Conservation (phyloP, 2,329 filamentous ascomycete genomes). For the Colletotrichum godetiae region DNA sequence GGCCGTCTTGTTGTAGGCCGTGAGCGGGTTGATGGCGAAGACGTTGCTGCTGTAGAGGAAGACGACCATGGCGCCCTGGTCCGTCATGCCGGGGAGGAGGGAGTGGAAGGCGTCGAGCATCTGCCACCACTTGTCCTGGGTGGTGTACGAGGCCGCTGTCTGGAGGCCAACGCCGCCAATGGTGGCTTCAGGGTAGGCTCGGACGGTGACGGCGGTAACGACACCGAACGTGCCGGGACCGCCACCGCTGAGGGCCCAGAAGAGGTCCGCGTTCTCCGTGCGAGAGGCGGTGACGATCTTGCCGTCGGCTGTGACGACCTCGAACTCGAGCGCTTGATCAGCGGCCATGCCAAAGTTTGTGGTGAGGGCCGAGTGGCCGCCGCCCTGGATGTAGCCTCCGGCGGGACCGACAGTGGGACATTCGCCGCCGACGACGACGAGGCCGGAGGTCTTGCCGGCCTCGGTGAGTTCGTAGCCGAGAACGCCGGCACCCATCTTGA, state of each 20-base stretch:
- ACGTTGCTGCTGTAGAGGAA: constrained; percentile 59
- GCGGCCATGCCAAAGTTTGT: constrained; percentile 68
- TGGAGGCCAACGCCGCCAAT: constrained; percentile 57
- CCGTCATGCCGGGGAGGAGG: constrained; percentile 57
- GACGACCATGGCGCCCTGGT: constrained; percentile 60
- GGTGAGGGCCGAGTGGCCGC: constrained; percentile 66
- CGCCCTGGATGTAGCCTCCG: constrained; percentile 71
- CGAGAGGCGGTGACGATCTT: constrained; percentile 59
- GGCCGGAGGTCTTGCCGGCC: constrained; percentile 21
- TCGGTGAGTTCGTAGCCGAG: constrained; percentile 55
- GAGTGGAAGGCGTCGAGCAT: constrained; percentile 56
- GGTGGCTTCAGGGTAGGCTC: constrained; percentile 56
- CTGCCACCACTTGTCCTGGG: constrained; percentile 57
- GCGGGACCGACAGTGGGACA: constrained; percentile 66
- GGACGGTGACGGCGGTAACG: constrained; percentile 65
- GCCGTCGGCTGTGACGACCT: constrained; percentile 66
- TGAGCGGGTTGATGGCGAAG: constrained; percentile 60
- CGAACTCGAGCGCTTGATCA: constrained; percentile 67
- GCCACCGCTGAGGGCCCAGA: constrained; percentile 72
- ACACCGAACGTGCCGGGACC: constrained; percentile 70
- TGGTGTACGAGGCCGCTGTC: constrained; percentile 36
- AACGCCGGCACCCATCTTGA: constrained; percentile 66
- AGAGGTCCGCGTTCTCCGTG: constrained; percentile 64
- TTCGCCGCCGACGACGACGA: constrained; percentile 58
- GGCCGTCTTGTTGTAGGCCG: constrained; percentile 57